Conservation (phyloP, 148 eudicot genomes). For the Heliamphora exappendiculata region DNA sequence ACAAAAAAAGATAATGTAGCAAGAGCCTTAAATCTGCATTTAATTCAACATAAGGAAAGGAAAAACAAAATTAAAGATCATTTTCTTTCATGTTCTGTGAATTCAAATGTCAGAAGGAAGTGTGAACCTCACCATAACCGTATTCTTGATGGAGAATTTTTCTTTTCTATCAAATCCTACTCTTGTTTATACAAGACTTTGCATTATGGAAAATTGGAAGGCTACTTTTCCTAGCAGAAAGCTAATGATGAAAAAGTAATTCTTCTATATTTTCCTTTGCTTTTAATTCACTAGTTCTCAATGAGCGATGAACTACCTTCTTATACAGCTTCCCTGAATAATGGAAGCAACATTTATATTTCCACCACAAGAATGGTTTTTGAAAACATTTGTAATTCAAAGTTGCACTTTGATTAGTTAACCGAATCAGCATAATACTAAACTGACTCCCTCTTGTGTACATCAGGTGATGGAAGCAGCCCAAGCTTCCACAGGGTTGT, state of each 20-base stretch:
- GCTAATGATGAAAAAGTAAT: not conserved
- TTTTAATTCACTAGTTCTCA: not conserved
- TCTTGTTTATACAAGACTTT: not conserved
- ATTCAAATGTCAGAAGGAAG: not conserved
- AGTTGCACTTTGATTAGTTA: conserved; percentile 10
- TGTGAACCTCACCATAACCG: not conserved
- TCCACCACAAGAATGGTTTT: not conserved
- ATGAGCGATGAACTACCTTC: not conserved
- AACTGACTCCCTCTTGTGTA: conserved; percentile 44
- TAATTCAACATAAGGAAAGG: not conserved
- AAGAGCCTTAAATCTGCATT: not conserved
- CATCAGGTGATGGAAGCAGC: conserved; percentile 17
- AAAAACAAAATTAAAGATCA: not conserved
- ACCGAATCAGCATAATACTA: conserved; percentile 33
- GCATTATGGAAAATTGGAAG: not conserved
- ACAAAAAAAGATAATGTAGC: not conserved
- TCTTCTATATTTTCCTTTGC: not conserved
- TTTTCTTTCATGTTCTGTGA: not conserved
- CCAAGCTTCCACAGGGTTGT: conserved; percentile 12
- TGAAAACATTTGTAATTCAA: not conserved
- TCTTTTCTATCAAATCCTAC: not conserved
- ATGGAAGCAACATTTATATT: not conserved
- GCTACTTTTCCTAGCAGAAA: not conserved
- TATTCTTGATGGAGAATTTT: not conserved
- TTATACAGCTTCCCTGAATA: not conserved